phyloP scores from a whole-genome alignment of 352 stramenopile genomes.

The Pythium folliculosum region DNA sequence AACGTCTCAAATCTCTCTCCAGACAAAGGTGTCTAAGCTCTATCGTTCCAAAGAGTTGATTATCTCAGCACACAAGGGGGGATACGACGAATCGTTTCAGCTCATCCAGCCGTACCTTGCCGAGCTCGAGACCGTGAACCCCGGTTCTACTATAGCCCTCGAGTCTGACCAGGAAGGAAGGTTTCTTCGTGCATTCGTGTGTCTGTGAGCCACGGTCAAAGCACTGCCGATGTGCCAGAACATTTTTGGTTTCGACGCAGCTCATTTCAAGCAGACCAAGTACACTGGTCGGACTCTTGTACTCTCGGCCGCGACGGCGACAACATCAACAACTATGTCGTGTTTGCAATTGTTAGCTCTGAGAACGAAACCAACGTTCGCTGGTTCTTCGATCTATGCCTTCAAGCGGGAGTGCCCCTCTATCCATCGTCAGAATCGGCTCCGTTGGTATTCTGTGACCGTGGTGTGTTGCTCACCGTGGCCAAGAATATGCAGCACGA shows the following conservation, averaged over 20 bases:
- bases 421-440: neutral
- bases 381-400: neutral
- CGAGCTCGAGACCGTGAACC: neutral
- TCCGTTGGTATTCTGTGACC: neutral
- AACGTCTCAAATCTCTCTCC: slow-evolving; percentile 11
- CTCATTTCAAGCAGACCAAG: slow-evolving; percentile 10
- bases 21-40: neutral
- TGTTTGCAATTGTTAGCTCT: slow-evolving; percentile 2
- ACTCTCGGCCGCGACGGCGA: slow-evolving; percentile 7
- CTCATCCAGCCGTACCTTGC: neutral
- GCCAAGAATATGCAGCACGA: neutral
- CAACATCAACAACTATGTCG: slow-evolving; percentile 4
- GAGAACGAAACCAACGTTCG: slow-evolving; percentile 4
- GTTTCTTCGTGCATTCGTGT: slow-evolving; percentile 16
- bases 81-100: slow-evolving; percentile 3
- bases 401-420: neutral
- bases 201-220: neutral
- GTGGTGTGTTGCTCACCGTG: neutral
- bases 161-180: slow-evolving; percentile 4
- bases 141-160: slow-evolving; percentile 1
- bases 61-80: neutral
- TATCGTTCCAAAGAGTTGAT: slow-evolving; percentile 4
- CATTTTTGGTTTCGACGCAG: slow-evolving; percentile 15
- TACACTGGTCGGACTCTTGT: no score
- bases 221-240: neutral